A percentile compares a stretch with the other conserved stretches of the same genome.
Evolutionary conservation across 164 flowering plant genomes (phyloP).

Genomic region (Berberis thunbergii): DNA sequence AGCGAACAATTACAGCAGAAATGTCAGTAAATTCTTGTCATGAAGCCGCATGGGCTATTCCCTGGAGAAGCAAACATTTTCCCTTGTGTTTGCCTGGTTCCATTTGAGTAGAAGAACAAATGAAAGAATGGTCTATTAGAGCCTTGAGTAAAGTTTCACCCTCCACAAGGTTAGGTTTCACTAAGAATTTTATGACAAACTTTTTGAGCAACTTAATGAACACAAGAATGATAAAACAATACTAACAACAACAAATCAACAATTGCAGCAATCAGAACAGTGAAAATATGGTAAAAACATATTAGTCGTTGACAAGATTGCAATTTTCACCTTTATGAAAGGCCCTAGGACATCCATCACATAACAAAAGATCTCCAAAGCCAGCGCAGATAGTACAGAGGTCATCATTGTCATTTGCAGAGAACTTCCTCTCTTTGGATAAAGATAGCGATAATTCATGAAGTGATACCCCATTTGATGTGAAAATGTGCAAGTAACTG

Average conservation of each 20-base stretch:
- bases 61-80: too few species aligned
- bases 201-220: background rate
- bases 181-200: too few species aligned
- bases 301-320: background rate
- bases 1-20: too few species aligned
- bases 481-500: constrained; percentile 80
- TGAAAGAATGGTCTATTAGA: too few species aligned
- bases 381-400: constrained; percentile 66
- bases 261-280: background rate
- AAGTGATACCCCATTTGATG: constrained; percentile 84
- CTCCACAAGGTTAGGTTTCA: too few species aligned
- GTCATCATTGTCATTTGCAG: constrained; percentile 66
- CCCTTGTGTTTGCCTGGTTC: too few species aligned
- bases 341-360: constrained; percentile 86
- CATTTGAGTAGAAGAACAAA: too few species aligned
- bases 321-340: constrained; percentile 41
- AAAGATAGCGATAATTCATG: constrained; percentile 68
- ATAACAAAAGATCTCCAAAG: constrained; percentile 73
- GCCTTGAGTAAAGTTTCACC: too few species aligned
- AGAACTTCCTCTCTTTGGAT: constrained; percentile 35
- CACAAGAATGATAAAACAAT: background rate
- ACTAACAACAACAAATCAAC: background rate
- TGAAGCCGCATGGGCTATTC: too few species aligned
- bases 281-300: background rate
- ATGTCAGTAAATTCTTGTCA: too few species aligned